Conservation (phyloP, 345 rosid species). For the Salix purpurea region DNA sequence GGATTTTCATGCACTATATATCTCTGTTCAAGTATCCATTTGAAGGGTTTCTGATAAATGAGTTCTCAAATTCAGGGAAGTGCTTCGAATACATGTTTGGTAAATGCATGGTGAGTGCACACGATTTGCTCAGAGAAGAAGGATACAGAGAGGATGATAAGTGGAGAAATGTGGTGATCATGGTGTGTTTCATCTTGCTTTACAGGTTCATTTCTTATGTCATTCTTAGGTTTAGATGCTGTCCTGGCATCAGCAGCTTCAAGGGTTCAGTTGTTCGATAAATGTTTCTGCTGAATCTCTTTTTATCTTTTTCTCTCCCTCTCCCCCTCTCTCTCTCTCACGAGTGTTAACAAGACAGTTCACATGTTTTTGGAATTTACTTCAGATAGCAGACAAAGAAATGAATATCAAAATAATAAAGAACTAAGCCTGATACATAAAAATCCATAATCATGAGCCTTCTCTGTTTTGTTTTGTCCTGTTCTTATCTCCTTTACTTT, state of each 20-base stretch:
- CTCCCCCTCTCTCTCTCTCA: conserved; percentile 19
- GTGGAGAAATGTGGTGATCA: conserved; percentile 75
- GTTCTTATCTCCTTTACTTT: neutral
- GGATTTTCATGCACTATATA: conserved; percentile 94
- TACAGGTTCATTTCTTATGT: conserved; percentile 81
- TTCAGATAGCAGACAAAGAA: conserved; percentile 24
- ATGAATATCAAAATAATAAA: neutral
- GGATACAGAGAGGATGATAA: conserved; percentile 65
- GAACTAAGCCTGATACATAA: neutral
- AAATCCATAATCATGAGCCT: neutral
- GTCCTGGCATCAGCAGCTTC: conserved; percentile 47
- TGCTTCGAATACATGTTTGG: conserved; percentile 72
- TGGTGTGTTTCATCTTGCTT: conserved; percentile 63
- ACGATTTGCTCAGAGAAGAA: conserved; percentile 66
- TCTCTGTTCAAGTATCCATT: conserved; percentile 95
- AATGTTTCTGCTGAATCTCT: neutral
- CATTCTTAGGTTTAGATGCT: conserved; percentile 70
- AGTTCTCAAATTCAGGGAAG: conserved; percentile 72
- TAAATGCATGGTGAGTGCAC: conserved; percentile 56
- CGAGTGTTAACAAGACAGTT: conserved; percentile 29
- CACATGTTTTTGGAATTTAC: conserved; percentile 44
- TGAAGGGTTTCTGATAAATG: conserved; percentile 86
- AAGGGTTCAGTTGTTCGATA: conserved; percentile 22
- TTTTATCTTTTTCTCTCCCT: neutral
- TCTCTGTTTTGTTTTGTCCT: neutral